Evolutionary conservation across 1,284 basidiomycete species (phyloP).

Genomic region (Ustilago sp.): DNA sequence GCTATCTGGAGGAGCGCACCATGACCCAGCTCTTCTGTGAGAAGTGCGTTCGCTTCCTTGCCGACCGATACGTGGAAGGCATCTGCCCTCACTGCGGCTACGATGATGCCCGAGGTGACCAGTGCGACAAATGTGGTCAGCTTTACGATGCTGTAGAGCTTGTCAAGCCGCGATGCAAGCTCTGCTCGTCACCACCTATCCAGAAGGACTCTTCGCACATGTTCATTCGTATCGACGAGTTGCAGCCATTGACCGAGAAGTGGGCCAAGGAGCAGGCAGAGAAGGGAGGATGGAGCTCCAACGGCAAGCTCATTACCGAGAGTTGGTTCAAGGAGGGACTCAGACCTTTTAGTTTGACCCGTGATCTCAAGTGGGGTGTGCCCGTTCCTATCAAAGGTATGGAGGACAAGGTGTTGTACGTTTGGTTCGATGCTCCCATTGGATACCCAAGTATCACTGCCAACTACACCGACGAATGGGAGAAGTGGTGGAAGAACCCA

Average conservation of each 20-base stretch:
- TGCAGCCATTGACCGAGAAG: constrained; percentile 86
- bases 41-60: constrained; percentile 64
- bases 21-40: constrained; percentile 68
- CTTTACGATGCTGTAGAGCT: constrained; percentile 91
- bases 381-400: constrained; percentile 86
- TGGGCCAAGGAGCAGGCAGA: constrained; percentile 87
- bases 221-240: constrained; percentile 86
- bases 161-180: constrained; percentile 92
- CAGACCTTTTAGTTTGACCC: constrained; percentile 88
- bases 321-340: constrained; percentile 88
- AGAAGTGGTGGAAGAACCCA: constrained; percentile 96
- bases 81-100: constrained; percentile 68
- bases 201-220: constrained; percentile 82
- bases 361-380: constrained; percentile 97
- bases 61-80: constrained; percentile 69
- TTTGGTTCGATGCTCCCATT: constrained; percentile 94
- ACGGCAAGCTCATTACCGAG: constrained; percentile 92
- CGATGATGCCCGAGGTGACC: constrained; percentile 92
- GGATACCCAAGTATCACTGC: constrained; percentile 98
- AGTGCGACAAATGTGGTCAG: constrained; percentile 93
- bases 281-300: constrained; percentile 89
- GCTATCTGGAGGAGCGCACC: constrained; percentile 65
- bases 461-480: constrained; percentile 93
- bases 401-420: constrained; percentile 95
- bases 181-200: constrained; percentile 80